Conservation (phyloP, 495 filamentous ascomycete species). For the Hyaloscypha finlandica region DNA sequence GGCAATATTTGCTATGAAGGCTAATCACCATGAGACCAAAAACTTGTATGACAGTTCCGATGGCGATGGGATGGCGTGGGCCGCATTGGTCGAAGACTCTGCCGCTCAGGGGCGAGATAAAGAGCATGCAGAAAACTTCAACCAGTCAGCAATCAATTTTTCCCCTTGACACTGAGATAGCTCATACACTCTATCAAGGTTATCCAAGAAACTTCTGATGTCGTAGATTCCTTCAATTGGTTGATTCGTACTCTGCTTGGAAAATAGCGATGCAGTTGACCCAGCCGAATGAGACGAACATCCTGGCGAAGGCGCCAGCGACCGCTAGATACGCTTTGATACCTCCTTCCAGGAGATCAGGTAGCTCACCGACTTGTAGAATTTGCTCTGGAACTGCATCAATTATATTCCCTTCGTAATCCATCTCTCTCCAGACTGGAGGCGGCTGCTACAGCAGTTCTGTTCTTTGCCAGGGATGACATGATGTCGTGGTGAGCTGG, state of each 20-base stretch:
- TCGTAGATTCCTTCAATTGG: conserved; percentile 47
- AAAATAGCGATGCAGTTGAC: conserved; percentile 54
- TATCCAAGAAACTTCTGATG: conserved; percentile 60
- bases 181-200: conserved; percentile 33
- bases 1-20: conserved; percentile 59
- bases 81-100: conserved; percentile 73
- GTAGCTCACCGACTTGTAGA: not conserved
- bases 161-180: no score
- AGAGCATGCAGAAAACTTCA: conserved; percentile 32
- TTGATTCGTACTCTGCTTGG: conserved; percentile 56
- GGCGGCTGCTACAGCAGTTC: no score
- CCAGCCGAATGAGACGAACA: conserved; percentile 46
- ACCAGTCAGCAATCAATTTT: not conserved
- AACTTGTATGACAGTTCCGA: conserved; percentile 61
- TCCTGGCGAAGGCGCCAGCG: not conserved
- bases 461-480: no score
- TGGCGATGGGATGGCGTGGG: conserved; percentile 60
- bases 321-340: not conserved
- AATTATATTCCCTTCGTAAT: no score
- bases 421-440: no score
- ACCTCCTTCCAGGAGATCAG: not conserved
- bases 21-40: conserved; percentile 74
- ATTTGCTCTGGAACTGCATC: no score
- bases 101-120: conserved; percentile 53
- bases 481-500: no score